phyloP scores from a whole-genome alignment of 2,329 filamentous ascomycete genomes.

The Xylariaceae sp. region DNA sequence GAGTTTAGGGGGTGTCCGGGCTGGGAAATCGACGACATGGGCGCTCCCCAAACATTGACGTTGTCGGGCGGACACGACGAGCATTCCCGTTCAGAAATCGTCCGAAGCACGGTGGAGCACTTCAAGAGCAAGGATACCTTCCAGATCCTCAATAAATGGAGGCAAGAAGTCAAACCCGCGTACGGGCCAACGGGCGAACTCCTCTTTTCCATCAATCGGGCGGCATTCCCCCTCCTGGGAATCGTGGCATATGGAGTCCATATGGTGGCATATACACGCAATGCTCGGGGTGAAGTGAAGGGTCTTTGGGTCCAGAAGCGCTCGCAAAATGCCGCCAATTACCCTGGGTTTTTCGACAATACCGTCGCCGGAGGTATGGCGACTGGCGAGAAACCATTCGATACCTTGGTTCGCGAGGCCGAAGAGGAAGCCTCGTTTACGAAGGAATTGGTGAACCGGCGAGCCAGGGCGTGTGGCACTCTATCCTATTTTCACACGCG shows the following conservation, averaged over 20 bases:
- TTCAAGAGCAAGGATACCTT: constrained; percentile 3
- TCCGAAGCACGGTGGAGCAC: neutral
- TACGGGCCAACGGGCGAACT: constrained; percentile 4
- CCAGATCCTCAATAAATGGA: constrained; percentile 7
- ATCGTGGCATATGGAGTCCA: constrained; percentile 57
- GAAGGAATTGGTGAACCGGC: constrained; percentile 49
- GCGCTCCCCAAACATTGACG: constrained; percentile 5
- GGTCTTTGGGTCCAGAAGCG: constrained; percentile 66
- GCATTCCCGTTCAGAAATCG: neutral
- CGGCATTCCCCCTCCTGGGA: constrained; percentile 46
- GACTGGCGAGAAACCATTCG: constrained; percentile 56
- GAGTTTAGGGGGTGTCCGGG: neutral
- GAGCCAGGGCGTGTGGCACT: constrained; percentile 50
- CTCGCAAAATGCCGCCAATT: constrained; percentile 59
- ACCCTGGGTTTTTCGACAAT: constrained; percentile 66
- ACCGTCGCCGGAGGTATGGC: constrained; percentile 67
- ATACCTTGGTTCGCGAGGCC: constrained; percentile 61
- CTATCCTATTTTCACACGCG: constrained; percentile 64
- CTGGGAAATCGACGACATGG: constrained; percentile 1
- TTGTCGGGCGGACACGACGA: constrained; percentile 3
- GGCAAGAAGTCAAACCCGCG: constrained; percentile 8
- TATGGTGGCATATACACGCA: constrained; percentile 52
- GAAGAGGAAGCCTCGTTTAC: constrained; percentile 66
- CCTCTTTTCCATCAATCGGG: constrained; percentile 13
- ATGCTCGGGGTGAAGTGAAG: constrained; percentile 33